Base-by-base conservation (phyloP, 805 yeast species). In the Zygosaccharomyces bailii region DNA sequence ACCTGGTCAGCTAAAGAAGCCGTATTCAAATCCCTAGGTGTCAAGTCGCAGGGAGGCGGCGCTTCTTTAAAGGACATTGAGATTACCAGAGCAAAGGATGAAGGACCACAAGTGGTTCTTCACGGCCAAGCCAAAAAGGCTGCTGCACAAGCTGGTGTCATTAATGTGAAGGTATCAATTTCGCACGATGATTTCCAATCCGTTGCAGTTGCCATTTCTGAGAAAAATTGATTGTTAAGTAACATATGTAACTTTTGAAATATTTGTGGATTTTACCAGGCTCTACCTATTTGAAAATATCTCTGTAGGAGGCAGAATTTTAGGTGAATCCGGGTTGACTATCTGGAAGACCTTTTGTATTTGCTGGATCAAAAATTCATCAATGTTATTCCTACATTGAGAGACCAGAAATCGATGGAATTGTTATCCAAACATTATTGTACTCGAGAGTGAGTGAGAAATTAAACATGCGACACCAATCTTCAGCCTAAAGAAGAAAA, bases 1-100 rank as follows among this genome's bases (percentile, higher is more conserved):
- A 85, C 95, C 34, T 93, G 99, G 99, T 87, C 96, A 23, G 99
- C 99, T 35, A 93, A 93, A 72, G 99, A 93, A 73, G 99, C 99
- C 34, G 97, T 90, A 27, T 93, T 93, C 82, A 93, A 93, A 74
- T 86, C 96, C 14, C 74, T 93, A 61, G 90, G 93, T 50, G 95
- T 87, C 51, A 77, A 78, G 61, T 81, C 95, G 37, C 79, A 82
- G 63, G 99, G 99, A 48, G 96, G 91, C 11, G 99, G 98, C 50
- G 98, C 99, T 30, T 75, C 95, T 25, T 76, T 93, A 71, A 79
- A 77, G 65, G 96, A 88, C 49, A 95, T 93, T 68, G 98, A 91
- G 72, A 86, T 93, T 58, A 57, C 72, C 21, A 83, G 91, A 59
- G 82, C 77, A 53, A 66, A 70, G 29, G 80, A 80, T 45, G 90